Conservation (phyloP, 352 stramenopile genomes). For the Phytophthora hybrid region DNA sequence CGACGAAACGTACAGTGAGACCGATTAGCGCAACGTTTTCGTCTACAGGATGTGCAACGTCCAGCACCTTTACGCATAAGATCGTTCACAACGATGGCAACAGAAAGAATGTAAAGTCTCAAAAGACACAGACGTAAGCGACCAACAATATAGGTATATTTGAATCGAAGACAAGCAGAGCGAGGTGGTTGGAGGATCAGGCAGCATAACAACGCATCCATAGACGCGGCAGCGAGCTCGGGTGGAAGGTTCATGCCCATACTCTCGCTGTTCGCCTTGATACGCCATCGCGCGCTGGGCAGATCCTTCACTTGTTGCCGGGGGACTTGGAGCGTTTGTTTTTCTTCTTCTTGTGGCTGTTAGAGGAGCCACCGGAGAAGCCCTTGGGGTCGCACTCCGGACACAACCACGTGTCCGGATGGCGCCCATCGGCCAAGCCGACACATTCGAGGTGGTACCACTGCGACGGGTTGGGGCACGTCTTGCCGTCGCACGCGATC, state of each 20-base stretch:
- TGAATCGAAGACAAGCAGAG: constrained; percentile 32
- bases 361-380: constrained; percentile 61
- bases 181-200: constrained; percentile 10
- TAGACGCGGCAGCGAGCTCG: constrained; percentile 1
- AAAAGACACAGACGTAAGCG: constrained; percentile 1
- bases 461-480: constrained; percentile 87
- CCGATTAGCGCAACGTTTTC: constrained; percentile 31
- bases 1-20: constrained; percentile 18
- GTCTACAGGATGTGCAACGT: constrained; percentile 24
- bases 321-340: constrained; percentile 86
- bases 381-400: constrained; percentile 87
- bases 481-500: constrained; percentile 90
- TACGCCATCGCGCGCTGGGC: neutral
- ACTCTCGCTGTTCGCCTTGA: constrained; percentile 14
- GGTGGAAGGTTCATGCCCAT: no score
- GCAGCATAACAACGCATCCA: constrained; percentile 26
- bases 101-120: no score
- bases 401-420: constrained; percentile 89
- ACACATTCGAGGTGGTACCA: constrained; percentile 92
- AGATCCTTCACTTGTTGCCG: constrained; percentile 55
- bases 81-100: neutral
- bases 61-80: constrained; percentile 1
- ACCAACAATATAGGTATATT: constrained; percentile 41
- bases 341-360: constrained; percentile 90
- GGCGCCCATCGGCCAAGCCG: constrained; percentile 78